phyloP scores from a whole-genome alignment of 2,329 filamentous ascomycete genomes.

The Diplodia mutila region DNA sequence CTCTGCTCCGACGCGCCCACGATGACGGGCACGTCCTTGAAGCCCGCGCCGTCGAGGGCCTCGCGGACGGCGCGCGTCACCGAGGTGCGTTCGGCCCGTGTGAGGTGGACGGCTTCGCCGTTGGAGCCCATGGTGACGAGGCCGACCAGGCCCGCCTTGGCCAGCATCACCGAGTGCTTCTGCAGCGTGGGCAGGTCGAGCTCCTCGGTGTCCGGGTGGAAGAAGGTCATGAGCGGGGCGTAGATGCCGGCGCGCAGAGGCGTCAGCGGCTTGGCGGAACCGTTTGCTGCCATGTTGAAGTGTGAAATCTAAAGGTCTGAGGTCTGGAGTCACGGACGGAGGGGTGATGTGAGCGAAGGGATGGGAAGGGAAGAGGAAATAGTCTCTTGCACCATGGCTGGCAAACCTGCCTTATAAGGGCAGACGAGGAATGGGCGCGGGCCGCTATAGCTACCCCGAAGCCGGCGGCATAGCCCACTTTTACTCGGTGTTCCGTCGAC shows the following conservation, averaged over 20 bases:
- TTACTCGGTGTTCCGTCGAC: conserved; percentile 17
- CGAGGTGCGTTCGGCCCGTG: conserved; percentile 72
- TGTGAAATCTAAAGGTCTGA: conserved; percentile 26
- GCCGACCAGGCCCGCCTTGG: conserved; percentile 75
- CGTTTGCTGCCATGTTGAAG: conserved; percentile 35
- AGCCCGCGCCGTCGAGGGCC: conserved; percentile 80
- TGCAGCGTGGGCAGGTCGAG: conserved; percentile 80
- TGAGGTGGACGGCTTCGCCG: conserved; percentile 85
- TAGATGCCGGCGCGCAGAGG: conserved; percentile 82
- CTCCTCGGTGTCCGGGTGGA: conserved; percentile 80
- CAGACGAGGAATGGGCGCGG: conserved; percentile 1
- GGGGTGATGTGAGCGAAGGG: background rate
- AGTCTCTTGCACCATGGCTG: conserved; percentile 4
- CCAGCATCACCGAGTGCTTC: conserved; percentile 78
- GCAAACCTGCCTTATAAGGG: conserved; percentile 26
- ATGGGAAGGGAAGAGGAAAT: background rate
- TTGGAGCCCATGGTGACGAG: conserved; percentile 89
- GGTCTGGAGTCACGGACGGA: conserved; percentile 21
- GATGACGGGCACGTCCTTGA: conserved; percentile 75
- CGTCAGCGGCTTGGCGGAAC: conserved; percentile 45
- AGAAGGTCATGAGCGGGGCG: conserved; percentile 89
- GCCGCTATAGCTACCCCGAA: conserved; percentile 37
- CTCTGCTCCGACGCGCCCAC: conserved; percentile 81
- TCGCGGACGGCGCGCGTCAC: conserved; percentile 79
- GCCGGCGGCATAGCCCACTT: conserved; percentile 38